Percentiles rank a stretch among this genome's conserved stretches.
Conservation (phyloP, 352 stramenopile species). For the Phytophthora fragariaefolia region DNA sequence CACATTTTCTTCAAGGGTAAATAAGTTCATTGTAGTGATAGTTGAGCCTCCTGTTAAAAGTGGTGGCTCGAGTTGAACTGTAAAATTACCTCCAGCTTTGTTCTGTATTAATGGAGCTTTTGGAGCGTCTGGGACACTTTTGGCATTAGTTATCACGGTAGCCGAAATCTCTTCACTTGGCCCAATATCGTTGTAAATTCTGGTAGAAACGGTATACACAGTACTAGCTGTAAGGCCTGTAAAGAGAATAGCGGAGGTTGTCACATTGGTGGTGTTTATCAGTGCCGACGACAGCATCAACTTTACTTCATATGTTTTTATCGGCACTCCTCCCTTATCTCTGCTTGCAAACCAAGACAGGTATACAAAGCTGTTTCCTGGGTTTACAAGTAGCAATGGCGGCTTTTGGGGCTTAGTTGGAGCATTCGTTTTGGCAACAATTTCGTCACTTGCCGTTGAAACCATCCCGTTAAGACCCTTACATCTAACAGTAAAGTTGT, state of each 20-base stretch:
- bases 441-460: slow-evolving; percentile 46
- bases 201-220: slow-evolving; percentile 41
- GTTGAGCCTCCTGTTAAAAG: slow-evolving; percentile 49
- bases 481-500: slow-evolving; percentile 55
- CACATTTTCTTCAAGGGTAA: slow-evolving; percentile 17
- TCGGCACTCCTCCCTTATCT: slow-evolving; percentile 52
- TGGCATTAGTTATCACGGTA: slow-evolving; percentile 32
- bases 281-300: slow-evolving; percentile 30
- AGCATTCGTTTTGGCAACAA: slow-evolving; percentile 36
- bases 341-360: slow-evolving; percentile 45
- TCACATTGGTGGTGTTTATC: slow-evolving; percentile 27
- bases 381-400: slow-evolving; percentile 6
- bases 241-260: slow-evolving; percentile 37
- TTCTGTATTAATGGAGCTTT: slow-evolving; percentile 32
- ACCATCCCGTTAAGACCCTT: slow-evolving; percentile 47
- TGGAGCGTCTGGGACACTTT: slow-evolving; percentile 34
- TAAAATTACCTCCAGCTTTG: slow-evolving; percentile 72
- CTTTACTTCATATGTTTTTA: slow-evolving; percentile 46
- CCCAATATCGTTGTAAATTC: slow-evolving; percentile 45
- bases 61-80: slow-evolving; percentile 44
- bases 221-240: slow-evolving; percentile 43
- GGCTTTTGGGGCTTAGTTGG: slow-evolving; percentile 49
- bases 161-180: slow-evolving; percentile 28
- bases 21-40: slow-evolving; percentile 48
- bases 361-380: slow-evolving; percentile 47